These are phyloP conservation scores for Bacidia gigantensis DNA, from an alignment of 495 filamentous ascomycete genomes.

Conservation along the genomic window DNA sequence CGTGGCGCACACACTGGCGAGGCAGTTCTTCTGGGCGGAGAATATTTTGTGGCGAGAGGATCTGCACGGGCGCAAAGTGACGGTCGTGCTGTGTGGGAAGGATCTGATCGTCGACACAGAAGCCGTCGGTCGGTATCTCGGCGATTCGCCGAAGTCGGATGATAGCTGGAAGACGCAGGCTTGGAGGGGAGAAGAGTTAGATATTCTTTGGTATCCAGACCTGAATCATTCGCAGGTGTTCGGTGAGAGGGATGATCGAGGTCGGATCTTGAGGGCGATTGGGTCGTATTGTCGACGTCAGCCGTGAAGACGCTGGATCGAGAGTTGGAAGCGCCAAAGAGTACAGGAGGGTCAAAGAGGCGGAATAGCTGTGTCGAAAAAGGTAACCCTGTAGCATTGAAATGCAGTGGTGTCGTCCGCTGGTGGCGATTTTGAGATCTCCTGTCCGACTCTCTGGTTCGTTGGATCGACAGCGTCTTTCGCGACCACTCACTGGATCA, in stretches of 20 bases:
- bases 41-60: constrained; percentile 57
- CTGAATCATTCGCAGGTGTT: constrained; percentile 60
- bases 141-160: constrained; percentile 13
- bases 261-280: constrained; percentile 28
- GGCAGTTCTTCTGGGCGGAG: constrained; percentile 56
- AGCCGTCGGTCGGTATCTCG: constrained; percentile 43
- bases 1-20: constrained; percentile 41
- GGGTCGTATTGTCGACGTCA: constrained; percentile 9
- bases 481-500: no score
- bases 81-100: constrained; percentile 39
- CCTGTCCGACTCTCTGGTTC: no score
- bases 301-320: no score
- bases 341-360: no score
- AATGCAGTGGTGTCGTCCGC: no score
- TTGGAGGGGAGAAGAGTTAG: constrained; percentile 37
- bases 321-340: no score
- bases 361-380: no score
- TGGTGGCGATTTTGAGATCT: no score
- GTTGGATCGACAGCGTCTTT: no score
- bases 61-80: constrained; percentile 32
- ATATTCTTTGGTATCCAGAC: constrained; percentile 47
- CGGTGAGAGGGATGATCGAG: constrained; percentile 31
- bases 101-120: constrained; percentile 54
- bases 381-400: no score
- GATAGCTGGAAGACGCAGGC: constrained; percentile 28